Evolutionary conservation across 306 rosid genomes (phyloP), one percentile per base, ranked within the genome.

Genomic region (Hippophae tibetana): DNA sequence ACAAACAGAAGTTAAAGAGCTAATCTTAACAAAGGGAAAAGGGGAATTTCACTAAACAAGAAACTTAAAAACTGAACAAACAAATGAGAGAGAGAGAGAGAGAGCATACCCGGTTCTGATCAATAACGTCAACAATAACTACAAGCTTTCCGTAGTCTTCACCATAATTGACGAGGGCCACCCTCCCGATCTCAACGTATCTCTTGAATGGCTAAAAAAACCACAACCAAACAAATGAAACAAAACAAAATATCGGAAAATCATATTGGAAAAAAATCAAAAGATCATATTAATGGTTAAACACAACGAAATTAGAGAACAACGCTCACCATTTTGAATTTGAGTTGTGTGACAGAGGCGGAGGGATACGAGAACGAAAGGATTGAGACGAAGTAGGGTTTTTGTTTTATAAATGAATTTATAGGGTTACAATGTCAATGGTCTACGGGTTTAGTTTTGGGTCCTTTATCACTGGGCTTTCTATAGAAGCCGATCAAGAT

Each of bases 121-220:
- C 95, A 31, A 88, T 70, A 62, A 93, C 89, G 54, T 93, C 99
- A 50, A 93, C 97, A 57, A 93, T 93, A 54, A 88, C 97, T 3
- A 93, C 95, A 9, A 93, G 97, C 74, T 66, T 88, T 1, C 99
- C 99, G 23, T 88, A 88, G 47, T 88, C 97, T 12, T 79, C 64
- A 42, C 99, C 99, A 62, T 83, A 88, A 83, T 93, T 93, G 82
- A 93, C 66, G 52, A 88, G 89, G 47, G 86, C 99, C 5, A 93
- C 86, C 78, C 99, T 77, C 18, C 97, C 99, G 78, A 88, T 84
- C 94, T 93, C 99, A 6, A 88, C 82, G 73, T 51, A 88, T 69
- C 99, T 82, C 84, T 88, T 93, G 86, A 88, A 88, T 58, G 99
- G 97, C 95, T 90, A 68, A 47, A 44, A 51, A 57, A 9, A 18